A percentile compares a stretch with the other conserved stretches of the same genome.
Conservation (phyloP, 1,284 basidiomycete genomes). For the Pyrrhoderma noxium region DNA sequence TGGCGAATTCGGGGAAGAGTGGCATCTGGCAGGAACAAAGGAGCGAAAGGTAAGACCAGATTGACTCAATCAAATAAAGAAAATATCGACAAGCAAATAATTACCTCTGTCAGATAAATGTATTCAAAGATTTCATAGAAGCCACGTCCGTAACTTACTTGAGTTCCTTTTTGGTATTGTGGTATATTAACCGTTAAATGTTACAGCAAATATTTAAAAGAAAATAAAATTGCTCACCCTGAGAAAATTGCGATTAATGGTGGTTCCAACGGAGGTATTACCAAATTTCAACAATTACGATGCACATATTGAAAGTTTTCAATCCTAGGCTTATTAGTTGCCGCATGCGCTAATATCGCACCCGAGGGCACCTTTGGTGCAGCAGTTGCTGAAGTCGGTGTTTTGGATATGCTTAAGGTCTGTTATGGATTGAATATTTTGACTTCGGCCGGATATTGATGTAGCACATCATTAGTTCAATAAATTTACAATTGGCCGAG, state of each 20-base stretch:
- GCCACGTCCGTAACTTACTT: constrained; percentile 50
- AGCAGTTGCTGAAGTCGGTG: constrained; percentile 75
- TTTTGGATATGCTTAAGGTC: constrained; percentile 76
- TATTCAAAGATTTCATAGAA: constrained; percentile 76
- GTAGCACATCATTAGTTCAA: constrained; percentile 43
- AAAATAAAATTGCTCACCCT: constrained; percentile 61
- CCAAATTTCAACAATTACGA: background rate
- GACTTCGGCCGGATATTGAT: constrained; percentile 7
- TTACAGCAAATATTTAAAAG: constrained; percentile 59
- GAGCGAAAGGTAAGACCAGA: constrained; percentile 54
- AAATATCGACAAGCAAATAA: constrained; percentile 15
- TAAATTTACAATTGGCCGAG: constrained; percentile 71
- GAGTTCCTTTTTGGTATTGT: background rate
- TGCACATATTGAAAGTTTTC: constrained; percentile 8
- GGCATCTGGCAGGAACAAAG: constrained; percentile 66
- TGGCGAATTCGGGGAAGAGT: constrained; percentile 77
- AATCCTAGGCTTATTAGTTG: constrained; percentile 59
- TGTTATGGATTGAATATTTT: constrained; percentile 12
- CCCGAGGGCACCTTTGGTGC: constrained; percentile 74
- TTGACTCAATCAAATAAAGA: constrained; percentile 12
- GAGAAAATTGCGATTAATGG: constrained; percentile 77
- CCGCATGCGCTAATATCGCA: constrained; percentile 75
- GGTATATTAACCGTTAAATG: background rate
- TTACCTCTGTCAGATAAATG: constrained; percentile 54
- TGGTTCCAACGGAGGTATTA: constrained; percentile 67